Percentiles rank a stretch among this genome's conserved stretches.
Evolutionary conservation across 352 stramenopile species (phyloP).

Genomic region (Salisapilia sapeloensis): DNA sequence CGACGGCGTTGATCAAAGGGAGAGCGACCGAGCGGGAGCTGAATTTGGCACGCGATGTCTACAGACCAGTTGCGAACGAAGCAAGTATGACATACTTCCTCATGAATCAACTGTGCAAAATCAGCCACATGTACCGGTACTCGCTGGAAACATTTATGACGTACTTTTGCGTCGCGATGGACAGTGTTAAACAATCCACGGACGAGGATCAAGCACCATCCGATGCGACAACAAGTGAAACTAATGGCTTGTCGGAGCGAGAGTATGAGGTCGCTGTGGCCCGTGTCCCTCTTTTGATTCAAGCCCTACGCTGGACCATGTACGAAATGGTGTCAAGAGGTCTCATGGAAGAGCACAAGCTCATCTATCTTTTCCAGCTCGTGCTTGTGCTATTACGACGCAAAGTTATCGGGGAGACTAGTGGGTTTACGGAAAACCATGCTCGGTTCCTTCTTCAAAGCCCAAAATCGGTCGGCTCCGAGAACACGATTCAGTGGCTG

Average conservation of each 20-base stretch:
- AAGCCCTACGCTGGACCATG: constrained; percentile 71
- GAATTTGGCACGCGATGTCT: constrained; percentile 83
- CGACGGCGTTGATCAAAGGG: constrained; percentile 55
- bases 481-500: constrained; percentile 76
- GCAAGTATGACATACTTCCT: constrained; percentile 88
- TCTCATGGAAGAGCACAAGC: constrained; percentile 85
- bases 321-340: constrained; percentile 82
- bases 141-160: constrained; percentile 83
- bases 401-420: constrained; percentile 28
- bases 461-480: constrained; percentile 30
- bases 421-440: constrained; percentile 58
- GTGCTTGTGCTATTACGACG: constrained; percentile 69
- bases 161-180: constrained; percentile 74
- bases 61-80: constrained; percentile 76
- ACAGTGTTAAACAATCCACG: constrained; percentile 20
- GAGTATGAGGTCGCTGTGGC: constrained; percentile 22
- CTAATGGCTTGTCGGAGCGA: constrained; percentile 8
- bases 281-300: constrained; percentile 42
- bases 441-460: constrained; percentile 69
- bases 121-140: constrained; percentile 91
- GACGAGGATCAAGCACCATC: neutral
- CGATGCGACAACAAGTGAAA: neutral
- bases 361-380: constrained; percentile 82
- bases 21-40: constrained; percentile 84
- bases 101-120: constrained; percentile 74